Evolutionary conservation across 805 yeast species (phyloP), one percentile per base, ranked within the genome.

Genomic region (Myxozyma nipponensis): DNA sequence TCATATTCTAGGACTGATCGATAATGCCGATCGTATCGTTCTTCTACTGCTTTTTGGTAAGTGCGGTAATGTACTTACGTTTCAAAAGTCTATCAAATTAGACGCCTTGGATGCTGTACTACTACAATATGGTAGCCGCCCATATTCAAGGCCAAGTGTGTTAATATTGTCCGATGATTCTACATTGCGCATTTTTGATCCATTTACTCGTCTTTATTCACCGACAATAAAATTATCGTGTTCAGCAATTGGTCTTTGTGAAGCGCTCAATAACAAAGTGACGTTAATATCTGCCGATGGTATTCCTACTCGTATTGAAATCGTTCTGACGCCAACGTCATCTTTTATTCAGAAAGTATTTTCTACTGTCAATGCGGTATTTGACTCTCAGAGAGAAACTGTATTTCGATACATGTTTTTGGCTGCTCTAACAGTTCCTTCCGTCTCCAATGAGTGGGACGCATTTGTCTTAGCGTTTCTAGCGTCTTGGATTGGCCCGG

Each of bases 1-100:
- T 19, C 49, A 86, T 62, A 83, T 82, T 0, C 62, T 86, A 0
- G 77, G 81, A 0, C 65, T 86, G 4, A 72, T 77, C 44, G 78
- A 83, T 64, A 60, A 62, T 15, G 61, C 58, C 3, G 63, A 71
- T 0, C 58, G 67, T 10, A 73, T 76, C 39, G 69, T 81, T 3
- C 74, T 75, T 36, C 72, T 83, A 2, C 71, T 82, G 57, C 70
- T 80, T 3, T 78, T 77, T 64, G 37, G n/a, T n/a, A n/a, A n/a
- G n/a, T n/a, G n/a, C n/a, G n/a, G n/a, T n/a, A n/a, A n/a, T n/a
- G n/a, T n/a, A 3, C 75, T 73, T 2, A 65, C 60, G 17, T 71
- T 64, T 52, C 70, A 64, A 26, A 69, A 41, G 44, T 64, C 68
- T 40, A 63, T 59, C 55, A 69, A 44, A 53, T 59, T 66, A 13